These are phyloP conservation scores for Trebouxiophyceae sp. DNA, from an alignment of 163 green algal species.

Conservation along the genomic window DNA sequence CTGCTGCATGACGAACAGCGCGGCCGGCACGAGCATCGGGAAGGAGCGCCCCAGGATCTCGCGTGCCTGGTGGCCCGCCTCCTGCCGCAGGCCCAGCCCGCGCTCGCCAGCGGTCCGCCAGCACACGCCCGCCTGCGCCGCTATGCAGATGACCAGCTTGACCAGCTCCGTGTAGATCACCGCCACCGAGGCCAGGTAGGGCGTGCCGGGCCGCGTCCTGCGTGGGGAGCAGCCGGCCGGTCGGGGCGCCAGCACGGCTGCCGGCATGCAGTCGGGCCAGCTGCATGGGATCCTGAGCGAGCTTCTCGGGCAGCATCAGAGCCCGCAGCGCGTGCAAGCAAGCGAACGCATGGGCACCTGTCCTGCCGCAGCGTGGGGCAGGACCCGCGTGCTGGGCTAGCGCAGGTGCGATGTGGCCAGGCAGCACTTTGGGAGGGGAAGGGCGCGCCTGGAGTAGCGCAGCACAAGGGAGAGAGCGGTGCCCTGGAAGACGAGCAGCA, in stretches of 20 bases:
- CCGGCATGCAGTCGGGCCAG: neutral
- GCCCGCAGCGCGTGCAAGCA: too few relatives aligned
- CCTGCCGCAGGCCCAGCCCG: neutral
- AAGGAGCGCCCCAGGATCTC: conserved; percentile 20
- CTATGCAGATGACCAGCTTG: conserved; percentile 49
- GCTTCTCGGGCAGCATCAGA: too few relatives aligned
- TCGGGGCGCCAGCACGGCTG: too few relatives aligned
- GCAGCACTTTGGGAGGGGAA: too few relatives aligned
- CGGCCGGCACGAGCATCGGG: conserved; percentile 49
- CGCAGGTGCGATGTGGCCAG: too few relatives aligned
- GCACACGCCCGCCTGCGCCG: conserved; percentile 13
- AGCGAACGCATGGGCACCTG: too few relatives aligned
- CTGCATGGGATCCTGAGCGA: too few relatives aligned
- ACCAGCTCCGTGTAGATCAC: conserved; percentile 48
- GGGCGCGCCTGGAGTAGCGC: conserved; percentile 32
- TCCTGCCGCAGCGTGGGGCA: too few relatives aligned
- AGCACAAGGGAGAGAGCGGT: conserved; percentile 36
- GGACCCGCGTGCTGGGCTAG: too few relatives aligned
- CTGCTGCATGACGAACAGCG: conserved; percentile 60
- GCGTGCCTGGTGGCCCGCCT: conserved; percentile 4
- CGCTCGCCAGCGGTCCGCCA: conserved; percentile 1
- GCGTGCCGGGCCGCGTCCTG: conserved; percentile 19
- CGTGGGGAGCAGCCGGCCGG: too few relatives aligned
- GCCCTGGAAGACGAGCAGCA: conserved; percentile 41
- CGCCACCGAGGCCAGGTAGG: conserved; percentile 46